A percentile compares a stretch with the other conserved stretches of the same genome.
Evolutionary conservation across 2,329 filamentous ascomycete species (phyloP).

Genomic region (Herpotrichia juniperi): DNA sequence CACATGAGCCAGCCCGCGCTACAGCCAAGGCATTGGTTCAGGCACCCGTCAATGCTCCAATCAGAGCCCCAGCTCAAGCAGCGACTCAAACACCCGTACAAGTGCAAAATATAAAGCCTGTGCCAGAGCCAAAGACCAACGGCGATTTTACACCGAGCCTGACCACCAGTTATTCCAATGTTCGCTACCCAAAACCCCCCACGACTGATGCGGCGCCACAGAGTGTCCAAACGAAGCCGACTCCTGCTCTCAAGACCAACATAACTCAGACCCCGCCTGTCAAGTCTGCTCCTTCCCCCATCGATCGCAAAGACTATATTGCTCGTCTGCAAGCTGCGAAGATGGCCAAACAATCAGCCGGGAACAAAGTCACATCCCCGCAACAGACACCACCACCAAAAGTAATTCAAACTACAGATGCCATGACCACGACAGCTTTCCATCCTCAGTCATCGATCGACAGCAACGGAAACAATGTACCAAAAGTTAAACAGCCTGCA

Average conservation of each 20-base stretch:
- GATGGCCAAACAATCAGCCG: constrained; percentile 57
- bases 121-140: constrained; percentile 4
- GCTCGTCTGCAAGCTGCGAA: constrained; percentile 78
- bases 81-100: not conserved
- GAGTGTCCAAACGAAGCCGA: constrained; percentile 16
- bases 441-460: constrained; percentile 2
- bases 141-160: constrained; percentile 5
- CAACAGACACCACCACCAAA: constrained; percentile 26
- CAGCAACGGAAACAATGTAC: not conserved
- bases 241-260: constrained; percentile 28
- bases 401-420: constrained; percentile 5
- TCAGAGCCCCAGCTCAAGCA: not conserved
- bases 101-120: not conserved
- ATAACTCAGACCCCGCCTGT: constrained; percentile 11
- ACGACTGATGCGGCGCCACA: constrained; percentile 4
- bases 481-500: constrained; percentile 12
- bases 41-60: not conserved
- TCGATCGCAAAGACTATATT: constrained; percentile 77
- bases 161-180: constrained; percentile 7
- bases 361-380: constrained; percentile 26
- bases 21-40: constrained; percentile 15
- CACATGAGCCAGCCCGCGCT: constrained; percentile 3
- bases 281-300: constrained; percentile 25
- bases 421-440: not conserved
- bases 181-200: constrained; percentile 6